These are phyloP conservation scores for Thelonectria olida DNA, from an alignment of 2,329 filamentous ascomycete species.

Conservation along the genomic window DNA sequence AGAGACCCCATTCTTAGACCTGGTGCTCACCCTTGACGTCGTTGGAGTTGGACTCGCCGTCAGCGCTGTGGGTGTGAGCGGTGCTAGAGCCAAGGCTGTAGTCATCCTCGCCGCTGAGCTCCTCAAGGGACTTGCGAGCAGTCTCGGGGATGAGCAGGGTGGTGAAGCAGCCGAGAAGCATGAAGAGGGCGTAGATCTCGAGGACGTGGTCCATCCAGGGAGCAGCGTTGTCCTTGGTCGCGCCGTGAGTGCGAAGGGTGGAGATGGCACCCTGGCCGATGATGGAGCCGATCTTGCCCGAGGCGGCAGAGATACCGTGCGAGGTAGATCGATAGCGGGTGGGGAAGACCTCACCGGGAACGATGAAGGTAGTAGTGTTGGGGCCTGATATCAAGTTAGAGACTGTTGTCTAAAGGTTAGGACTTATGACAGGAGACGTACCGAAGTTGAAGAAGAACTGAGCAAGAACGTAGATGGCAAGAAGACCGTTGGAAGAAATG, in stretches of 20 bases:
- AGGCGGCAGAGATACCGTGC: constrained; percentile 65
- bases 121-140: constrained; percentile 77
- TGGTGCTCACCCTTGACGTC: constrained; percentile 26
- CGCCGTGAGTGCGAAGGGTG: constrained; percentile 59
- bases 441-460: constrained; percentile 69
- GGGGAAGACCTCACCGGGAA: constrained; percentile 66
- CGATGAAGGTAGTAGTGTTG: constrained; percentile 66
- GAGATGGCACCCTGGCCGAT: constrained; percentile 67
- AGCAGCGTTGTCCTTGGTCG: constrained; percentile 45
- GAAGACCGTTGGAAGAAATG: constrained; percentile 60
- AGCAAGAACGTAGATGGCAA: constrained; percentile 64
- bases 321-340: constrained; percentile 66
- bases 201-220: constrained; percentile 84
- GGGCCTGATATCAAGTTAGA: constrained; percentile 46
- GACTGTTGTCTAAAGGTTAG: not conserved
- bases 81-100: constrained; percentile 31
- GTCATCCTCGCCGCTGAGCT: constrained; percentile 56
- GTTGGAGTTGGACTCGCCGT: constrained; percentile 23
- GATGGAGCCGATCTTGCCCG: constrained; percentile 65
- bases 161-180: constrained; percentile 76
- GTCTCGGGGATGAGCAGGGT: constrained; percentile 78
- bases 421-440: constrained; percentile 16
- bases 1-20: constrained; percentile 12
- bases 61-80: constrained; percentile 1
- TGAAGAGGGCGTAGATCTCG: constrained; percentile 79